These are phyloP conservation scores for Chytriomyces sp. DNA, from an alignment of 192 early-diverging fungal genomes.

Conservation along the genomic window DNA sequence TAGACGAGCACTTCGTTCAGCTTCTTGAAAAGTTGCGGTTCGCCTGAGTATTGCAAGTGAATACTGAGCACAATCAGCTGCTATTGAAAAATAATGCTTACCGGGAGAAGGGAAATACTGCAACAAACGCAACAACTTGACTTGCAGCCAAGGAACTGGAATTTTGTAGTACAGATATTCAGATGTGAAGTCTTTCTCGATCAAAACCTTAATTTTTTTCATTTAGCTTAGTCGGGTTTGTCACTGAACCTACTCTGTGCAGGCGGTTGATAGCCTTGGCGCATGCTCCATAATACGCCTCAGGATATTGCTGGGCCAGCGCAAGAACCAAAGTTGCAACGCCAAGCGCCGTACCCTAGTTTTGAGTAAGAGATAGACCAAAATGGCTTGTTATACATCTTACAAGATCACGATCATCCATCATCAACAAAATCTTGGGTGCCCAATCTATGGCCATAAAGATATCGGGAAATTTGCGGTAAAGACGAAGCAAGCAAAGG, in stretches of 20 bases:
- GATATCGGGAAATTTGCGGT: conserved; percentile 86
- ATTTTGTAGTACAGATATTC: conserved; percentile 99
- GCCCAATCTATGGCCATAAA: conserved; percentile 89
- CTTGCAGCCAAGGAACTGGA: conserved; percentile 96
- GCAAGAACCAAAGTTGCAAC: conserved; percentile 86
- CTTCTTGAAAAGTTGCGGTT: conserved; percentile 19
- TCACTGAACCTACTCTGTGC: conserved; percentile 60
- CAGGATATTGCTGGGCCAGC: conserved; percentile 87
- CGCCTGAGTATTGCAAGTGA: too few species aligned
- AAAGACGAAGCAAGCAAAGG: conserved; percentile 84
- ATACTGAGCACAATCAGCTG: too few species aligned
- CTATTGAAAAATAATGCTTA: background rate
- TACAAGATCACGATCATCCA: conserved; percentile 85
- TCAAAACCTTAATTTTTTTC: conserved; percentile 62
- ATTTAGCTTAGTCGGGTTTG: background rate
- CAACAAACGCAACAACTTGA: conserved; percentile 89
- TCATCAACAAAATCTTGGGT: conserved; percentile 71
- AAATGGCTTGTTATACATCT: background rate
- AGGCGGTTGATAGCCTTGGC: conserved; percentile 79
- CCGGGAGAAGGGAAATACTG: conserved; percentile 82
- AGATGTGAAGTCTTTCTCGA: conserved; percentile 76
- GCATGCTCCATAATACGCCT: conserved; percentile 74
- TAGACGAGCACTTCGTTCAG: conserved; percentile 77
- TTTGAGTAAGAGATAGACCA: background rate
- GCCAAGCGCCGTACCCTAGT: conserved; percentile 79